Conservation (phyloP, 441 rosid species). For the Mallotus repandus region DNA sequence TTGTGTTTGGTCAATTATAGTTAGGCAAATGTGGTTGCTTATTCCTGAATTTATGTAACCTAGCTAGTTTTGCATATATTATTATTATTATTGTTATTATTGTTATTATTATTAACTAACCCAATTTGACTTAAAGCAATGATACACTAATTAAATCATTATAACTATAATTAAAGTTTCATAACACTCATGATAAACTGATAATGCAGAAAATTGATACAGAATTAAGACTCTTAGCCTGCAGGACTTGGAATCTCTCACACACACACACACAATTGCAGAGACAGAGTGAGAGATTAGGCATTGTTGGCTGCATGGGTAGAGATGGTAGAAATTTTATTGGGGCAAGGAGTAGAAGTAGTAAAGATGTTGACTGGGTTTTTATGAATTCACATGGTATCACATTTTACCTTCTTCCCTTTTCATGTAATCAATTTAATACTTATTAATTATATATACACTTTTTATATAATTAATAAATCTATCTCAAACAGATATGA, state of each 20-base stretch:
- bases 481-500: too few species aligned
- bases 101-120: background rate
- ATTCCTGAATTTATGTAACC: background rate
- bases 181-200: too few species aligned
- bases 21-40: background rate
- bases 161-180: background rate
- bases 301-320: background rate
- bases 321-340: constrained; percentile 9
- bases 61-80: background rate
- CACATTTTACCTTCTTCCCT: constrained; percentile 9
- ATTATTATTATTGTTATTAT: background rate
- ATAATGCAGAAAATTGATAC: too few species aligned
- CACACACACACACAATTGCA: too few species aligned
- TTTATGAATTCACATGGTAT: constrained; percentile 20
- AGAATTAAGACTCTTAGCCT: too few species aligned
- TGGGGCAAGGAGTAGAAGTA: constrained; percentile 10
- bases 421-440: constrained; percentile 13
- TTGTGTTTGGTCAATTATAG: constrained; percentile 15
- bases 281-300: background rate
- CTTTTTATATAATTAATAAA: too few species aligned
- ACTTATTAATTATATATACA: background rate
- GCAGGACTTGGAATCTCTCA: background rate
- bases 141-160: too few species aligned
- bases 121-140: background rate
- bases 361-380: constrained; percentile 18